Conservation (phyloP, 179 eudicot genomes). For the Silene coronaria region DNA sequence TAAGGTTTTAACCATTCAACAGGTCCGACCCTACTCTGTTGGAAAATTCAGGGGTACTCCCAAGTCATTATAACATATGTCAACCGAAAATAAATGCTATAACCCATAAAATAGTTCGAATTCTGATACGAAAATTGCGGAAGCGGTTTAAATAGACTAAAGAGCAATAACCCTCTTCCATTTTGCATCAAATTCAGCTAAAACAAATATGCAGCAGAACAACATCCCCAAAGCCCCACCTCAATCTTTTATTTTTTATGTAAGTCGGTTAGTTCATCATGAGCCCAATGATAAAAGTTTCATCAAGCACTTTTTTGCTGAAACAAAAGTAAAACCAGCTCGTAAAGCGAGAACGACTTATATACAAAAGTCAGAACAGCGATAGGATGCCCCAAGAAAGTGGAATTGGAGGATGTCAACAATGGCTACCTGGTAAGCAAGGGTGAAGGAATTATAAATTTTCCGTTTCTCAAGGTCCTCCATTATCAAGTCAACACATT, state of each 20-base stretch:
- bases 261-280: not conserved
- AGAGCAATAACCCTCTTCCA: too few species aligned
- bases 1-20: constrained; percentile 99
- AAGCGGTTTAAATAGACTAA: too few species aligned
- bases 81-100: not conserved
- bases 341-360: too few species aligned
- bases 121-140: too few species aligned
- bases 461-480: constrained; percentile 81
- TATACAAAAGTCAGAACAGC: too few species aligned
- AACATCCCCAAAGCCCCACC: not conserved
- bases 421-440: constrained; percentile 81
- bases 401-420: not conserved
- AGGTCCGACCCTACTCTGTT: constrained; percentile 97
- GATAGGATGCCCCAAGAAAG: not conserved
- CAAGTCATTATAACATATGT: constrained; percentile 15
- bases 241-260: too few species aligned
- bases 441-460: constrained; percentile 61
- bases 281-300: not conserved
- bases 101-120: not conserved
- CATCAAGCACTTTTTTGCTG: too few species aligned
- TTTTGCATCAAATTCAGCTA: too few species aligned
- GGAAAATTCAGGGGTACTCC: constrained; percentile 15
- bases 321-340: too few species aligned
- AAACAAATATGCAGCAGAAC: not conserved
- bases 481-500: constrained; percentile 95